phyloP scores from a whole-genome alignment of 1,284 basidiomycete genomes.

The Melampsora abietis-canadensis region DNA sequence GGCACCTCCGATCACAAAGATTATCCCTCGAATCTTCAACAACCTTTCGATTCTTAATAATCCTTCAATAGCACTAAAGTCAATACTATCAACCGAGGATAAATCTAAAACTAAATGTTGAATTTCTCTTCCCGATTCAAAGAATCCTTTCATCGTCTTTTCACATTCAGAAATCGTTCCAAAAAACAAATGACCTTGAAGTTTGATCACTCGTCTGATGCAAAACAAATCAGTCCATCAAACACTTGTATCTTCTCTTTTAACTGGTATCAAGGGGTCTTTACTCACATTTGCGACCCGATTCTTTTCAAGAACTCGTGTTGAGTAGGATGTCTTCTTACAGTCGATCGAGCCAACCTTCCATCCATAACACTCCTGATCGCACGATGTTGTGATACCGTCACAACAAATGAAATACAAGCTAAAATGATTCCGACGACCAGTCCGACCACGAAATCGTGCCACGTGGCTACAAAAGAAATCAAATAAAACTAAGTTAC shows the following conservation, averaged over 20 bases:
- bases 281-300: conserved; percentile 82
- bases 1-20: conserved; percentile 84
- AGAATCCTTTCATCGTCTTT: conserved; percentile 64
- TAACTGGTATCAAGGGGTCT: conserved; percentile 54
- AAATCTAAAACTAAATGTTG: conserved; percentile 87
- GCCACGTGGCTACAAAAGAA: conserved; percentile 43
- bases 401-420: conserved; percentile 89
- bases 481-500: conserved; percentile 62
- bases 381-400: conserved; percentile 77
- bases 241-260: conserved; percentile 57
- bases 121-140: conserved; percentile 76
- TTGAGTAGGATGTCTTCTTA: conserved; percentile 77
- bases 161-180: conserved; percentile 63
- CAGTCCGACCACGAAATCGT: conserved; percentile 81
- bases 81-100: conserved; percentile 74
- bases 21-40: conserved; percentile 70
- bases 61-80: conserved; percentile 91
- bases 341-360: conserved; percentile 67
- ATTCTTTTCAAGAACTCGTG: conserved; percentile 84
- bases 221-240: too few relatives aligned
- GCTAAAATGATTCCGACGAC: conserved; percentile 86
- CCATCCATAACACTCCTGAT: conserved; percentile 63
- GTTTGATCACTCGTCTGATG: conserved; percentile 26
- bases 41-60: conserved; percentile 86
- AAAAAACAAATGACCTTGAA: conserved; percentile 78